These are phyloP conservation scores for Chlamydomonas eustigma DNA, from an alignment of 139 green algal species.

Conservation along the genomic window DNA sequence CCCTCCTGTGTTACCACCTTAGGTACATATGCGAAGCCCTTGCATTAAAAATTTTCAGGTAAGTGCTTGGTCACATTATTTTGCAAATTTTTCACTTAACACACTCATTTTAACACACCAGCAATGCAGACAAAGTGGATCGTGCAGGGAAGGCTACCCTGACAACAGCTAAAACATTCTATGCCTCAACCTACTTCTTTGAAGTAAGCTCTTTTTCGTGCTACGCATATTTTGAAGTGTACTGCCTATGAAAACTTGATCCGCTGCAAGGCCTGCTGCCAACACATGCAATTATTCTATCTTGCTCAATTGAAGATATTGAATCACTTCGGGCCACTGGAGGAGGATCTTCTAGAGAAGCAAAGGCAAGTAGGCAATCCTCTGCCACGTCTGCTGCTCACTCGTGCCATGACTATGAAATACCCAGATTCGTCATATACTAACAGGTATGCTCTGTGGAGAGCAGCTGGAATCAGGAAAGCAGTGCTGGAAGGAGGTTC, in stretches of 20 bases:
- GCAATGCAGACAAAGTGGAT: constrained; percentile 59
- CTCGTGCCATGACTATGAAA: no score
- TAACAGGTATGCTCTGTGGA: constrained; percentile 71
- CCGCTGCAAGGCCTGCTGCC: constrained; percentile 60
- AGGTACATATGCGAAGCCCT: constrained; percentile 63
- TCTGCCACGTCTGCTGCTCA: no score
- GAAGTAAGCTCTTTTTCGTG: constrained; percentile 48
- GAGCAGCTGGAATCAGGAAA: constrained; percentile 82
- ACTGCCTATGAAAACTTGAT: constrained; percentile 61
- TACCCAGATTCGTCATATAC: not conserved
- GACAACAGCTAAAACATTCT: constrained; percentile 76
- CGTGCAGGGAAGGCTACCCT: constrained; percentile 54
- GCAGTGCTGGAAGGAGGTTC: not conserved
- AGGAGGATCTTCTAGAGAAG: constrained; percentile 68
- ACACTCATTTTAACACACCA: no score
- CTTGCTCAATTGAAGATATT: constrained; percentile 35
- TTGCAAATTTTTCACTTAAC: constrained; percentile 2
- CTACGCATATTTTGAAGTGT: constrained; percentile 52
- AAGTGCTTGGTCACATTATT: constrained; percentile 29
- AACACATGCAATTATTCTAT: no score
- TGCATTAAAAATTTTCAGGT: constrained; percentile 73
- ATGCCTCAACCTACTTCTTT: constrained; percentile 83
- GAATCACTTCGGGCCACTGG: constrained; percentile 68
- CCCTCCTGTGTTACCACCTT: no score
- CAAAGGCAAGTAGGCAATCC: constrained; percentile 31